A percentile compares a stretch with the other conserved stretches of the same genome.
Conservation (phyloP, 345 rosid species). For the Gossypium raimondii region DNA sequence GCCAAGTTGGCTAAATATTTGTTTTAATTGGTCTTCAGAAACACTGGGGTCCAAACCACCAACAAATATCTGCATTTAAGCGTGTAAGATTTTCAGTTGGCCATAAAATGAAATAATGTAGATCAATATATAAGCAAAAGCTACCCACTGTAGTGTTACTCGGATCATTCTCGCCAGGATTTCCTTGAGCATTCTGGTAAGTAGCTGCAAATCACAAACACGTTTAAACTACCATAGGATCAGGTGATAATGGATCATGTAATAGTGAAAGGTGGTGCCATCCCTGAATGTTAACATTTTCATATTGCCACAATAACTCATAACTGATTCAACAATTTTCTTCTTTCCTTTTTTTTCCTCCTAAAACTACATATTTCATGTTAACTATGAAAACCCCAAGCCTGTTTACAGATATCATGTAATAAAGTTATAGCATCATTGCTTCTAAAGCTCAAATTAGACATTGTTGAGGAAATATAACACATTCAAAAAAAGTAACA, state of each 20-base stretch:
- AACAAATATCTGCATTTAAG: slow-evolving; percentile 66
- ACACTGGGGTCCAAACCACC: slow-evolving; percentile 90
- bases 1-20: slow-evolving; percentile 78
- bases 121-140: slow-evolving; percentile 14
- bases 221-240: slow-evolving; percentile 23
- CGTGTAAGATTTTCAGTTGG: slow-evolving; percentile 20
- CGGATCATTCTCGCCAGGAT: slow-evolving; percentile 84
- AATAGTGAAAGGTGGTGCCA: neutral
- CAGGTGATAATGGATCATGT: neutral
- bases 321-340: too few relatives aligned
- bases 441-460: neutral
- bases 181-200: slow-evolving; percentile 63
- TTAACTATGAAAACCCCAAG: neutral
- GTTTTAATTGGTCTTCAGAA: slow-evolving; percentile 73
- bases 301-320: neutral
- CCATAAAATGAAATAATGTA: slow-evolving; percentile 4
- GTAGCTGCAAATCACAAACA: slow-evolving; percentile 62
- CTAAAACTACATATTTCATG: neutral
- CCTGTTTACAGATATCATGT: neutral
- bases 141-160: slow-evolving; percentile 91
- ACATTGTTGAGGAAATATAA: neutral
- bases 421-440: neutral
- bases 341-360: too few relatives aligned
- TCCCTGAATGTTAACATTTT: neutral
- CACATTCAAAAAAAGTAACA: neutral